Base-by-base conservation (phyloP, 2,329 filamentous ascomycete species). In the Cladosporium oxysporum region DNA sequence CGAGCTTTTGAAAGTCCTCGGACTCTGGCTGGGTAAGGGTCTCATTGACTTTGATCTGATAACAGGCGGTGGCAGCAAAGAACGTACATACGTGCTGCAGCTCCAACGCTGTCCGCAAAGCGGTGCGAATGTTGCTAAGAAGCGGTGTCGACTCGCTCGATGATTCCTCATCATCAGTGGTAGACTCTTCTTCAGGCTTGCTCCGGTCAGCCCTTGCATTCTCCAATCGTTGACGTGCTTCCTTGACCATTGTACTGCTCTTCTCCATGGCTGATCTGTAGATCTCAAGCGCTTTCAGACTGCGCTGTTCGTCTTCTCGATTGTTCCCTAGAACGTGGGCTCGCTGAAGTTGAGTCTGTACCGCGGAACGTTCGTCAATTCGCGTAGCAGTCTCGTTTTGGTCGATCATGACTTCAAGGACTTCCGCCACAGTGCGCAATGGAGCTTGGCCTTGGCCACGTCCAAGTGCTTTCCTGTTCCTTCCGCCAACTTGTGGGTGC, bases 371-470 rank as follows among this genome's bases (percentile, higher is more conserved):
- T 73, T 95, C 89, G 66, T 94, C 89, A 0, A 84, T 79, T 61
- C 89, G 86, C 65, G 94, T 85, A 0, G 79, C 76, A 6, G 81
- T 82, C 66, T 94, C 91, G 52, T 90, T 93, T 73, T 94, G 89
- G 64, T 97, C 92, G 66, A 97, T 90, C 94, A 99, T 97, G 5
- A 90, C 88, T 69, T 92, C 89, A 12, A 99, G 82, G 1, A 98
- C 94, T 76, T 98, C 91, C 21, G 89, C 86, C 1, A 97, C 90
- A 0, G 93, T 96, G 14, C 91, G 85, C 69, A 97, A 83, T 0
- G 91, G 89, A 0, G 86, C 88, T 47, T 64, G 62, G 62, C 83
- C 83, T 58, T 83, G 87, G 53, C 85, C 83, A 23, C 77, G 75
- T 1, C 89, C 89, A 6, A 91, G 78, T 0, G 86, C 84, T 68